Base-by-base conservation (phyloP, 768 basidiomycete species). In the Tricholomella constricta region DNA sequence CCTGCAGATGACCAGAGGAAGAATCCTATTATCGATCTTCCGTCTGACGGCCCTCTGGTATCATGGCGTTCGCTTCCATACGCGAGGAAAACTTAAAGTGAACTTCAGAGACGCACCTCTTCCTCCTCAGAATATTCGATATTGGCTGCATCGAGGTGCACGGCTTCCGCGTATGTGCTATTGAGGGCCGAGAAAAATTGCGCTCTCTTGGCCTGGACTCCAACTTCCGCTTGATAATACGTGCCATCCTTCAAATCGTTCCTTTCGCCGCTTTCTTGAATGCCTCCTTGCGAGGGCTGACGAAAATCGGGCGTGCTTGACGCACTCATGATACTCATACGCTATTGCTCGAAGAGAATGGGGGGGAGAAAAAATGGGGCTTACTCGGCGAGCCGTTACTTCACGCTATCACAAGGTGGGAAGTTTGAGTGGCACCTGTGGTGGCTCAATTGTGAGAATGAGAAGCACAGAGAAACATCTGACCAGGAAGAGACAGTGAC, bases 1-100 rank as follows among this genome's bases (percentile, higher is more conserved):
- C 79, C 79, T 81, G 61, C 67, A 72, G 7, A 82, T 70, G 14
- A 83, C 75, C 45, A 84, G 59, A 2, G 79, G 75, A 40, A 84
- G 68, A 3, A 83, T 75, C 7, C 69, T 69, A 15, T 68, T 65
- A 57, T 83, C 81, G 40, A 83, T 81, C 64, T 82, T 83, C 32
- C 69, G 69, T 47, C 65, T 71, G 20, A 83, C 80, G 11, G 57
- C 65, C 54, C 58, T 72, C 79, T 81, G n/a, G n/a, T 37, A 19
- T 19, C 36, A 5, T 37, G 17, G 42, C 12, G 25, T 23, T 32
- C 8, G 2, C 2, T 1, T 22, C 20, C 14, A 12, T n/a, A 22
- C 20, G 8, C 2, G n/a, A 12, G 14, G 25, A 26, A 14, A n/a
- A 20, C 22, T 11, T 20, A 26, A 20, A 19, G 12, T 4, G 2